Percentiles rank a stretch among this genome's conserved stretches.
These are phyloP conservation scores for Aureobasidium pullulans DNA, from an alignment of 2,329 filamentous ascomycete genomes.

Conservation along the genomic window DNA sequence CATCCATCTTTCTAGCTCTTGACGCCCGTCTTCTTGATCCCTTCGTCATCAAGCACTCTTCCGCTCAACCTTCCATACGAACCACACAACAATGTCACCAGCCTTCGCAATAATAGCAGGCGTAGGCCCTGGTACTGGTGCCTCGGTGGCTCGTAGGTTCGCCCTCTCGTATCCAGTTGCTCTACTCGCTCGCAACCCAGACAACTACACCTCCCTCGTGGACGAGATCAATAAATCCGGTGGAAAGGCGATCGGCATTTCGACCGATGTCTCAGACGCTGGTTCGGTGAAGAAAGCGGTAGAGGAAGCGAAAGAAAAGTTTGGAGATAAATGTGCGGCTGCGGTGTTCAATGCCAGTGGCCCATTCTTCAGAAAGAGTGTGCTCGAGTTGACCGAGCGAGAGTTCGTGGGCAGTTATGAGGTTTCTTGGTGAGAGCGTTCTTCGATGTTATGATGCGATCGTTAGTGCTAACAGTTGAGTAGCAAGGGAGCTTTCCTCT, in stretches of 20 bases:
- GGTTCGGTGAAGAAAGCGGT: conserved; percentile 54
- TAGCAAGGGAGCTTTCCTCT: conserved; percentile 61
- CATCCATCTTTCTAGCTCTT: background rate
- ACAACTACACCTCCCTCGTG: conserved; percentile 59
- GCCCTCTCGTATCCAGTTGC: conserved; percentile 63
- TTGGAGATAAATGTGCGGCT: conserved; percentile 42
- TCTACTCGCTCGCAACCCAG: conserved; percentile 61
- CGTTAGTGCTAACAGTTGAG: no score
- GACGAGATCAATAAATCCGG: conserved; percentile 60
- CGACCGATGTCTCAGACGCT: conserved; percentile 54
- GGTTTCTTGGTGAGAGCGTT: conserved; percentile 40
- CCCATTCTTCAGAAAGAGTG: conserved; percentile 50
- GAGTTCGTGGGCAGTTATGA: conserved; percentile 48
- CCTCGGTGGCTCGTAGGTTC: conserved; percentile 54
- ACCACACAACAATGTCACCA: background rate
- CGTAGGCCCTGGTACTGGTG: conserved; percentile 64
- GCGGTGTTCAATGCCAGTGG: conserved; percentile 66
- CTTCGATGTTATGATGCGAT: background rate
- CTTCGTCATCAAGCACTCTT: background rate
- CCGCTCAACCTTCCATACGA: no score
- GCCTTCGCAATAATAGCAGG: conserved; percentile 65
- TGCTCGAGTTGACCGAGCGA: conserved; percentile 52
- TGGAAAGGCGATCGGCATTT: conserved; percentile 63
- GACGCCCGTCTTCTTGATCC: background rate
- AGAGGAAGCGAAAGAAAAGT: conserved; percentile 52